Conservation (phyloP, 768 basidiomycete genomes). For the Leccinellum luteum region DNA sequence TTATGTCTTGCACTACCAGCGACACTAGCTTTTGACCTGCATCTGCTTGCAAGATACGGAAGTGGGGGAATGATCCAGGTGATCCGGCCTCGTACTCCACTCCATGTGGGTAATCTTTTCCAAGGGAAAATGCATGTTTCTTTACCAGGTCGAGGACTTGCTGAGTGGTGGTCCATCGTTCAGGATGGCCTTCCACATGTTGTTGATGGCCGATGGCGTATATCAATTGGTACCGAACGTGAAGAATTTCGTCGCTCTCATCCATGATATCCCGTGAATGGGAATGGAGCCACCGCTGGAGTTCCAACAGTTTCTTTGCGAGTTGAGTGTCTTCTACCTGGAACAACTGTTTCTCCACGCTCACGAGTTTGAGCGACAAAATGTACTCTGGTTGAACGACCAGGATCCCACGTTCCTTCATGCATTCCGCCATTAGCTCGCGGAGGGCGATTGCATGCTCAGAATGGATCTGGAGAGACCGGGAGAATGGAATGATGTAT, state of each 20-base stretch:
- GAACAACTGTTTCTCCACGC: conserved; percentile 35
- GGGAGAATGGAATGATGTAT: conserved; percentile 50
- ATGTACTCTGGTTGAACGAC: conserved; percentile 54
- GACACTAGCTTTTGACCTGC: conserved; percentile 13
- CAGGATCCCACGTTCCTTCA: conserved; percentile 39
- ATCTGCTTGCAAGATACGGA: conserved; percentile 20
- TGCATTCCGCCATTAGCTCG: conserved; percentile 39
- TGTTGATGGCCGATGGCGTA: conserved; percentile 35
- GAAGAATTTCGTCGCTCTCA: conserved; percentile 33
- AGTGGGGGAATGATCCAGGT: conserved; percentile 21
- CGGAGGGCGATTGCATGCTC: conserved; percentile 25
- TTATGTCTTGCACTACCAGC: conserved; percentile 14
- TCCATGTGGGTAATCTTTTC: neutral
- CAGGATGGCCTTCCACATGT: conserved; percentile 28
- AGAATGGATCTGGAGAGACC: conserved; percentile 29
- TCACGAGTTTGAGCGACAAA: conserved; percentile 49
- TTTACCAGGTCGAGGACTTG: conserved; percentile 29
- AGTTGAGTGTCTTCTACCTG: neutral
- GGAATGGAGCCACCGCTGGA: conserved; percentile 26
- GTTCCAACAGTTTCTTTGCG: conserved; percentile 22
- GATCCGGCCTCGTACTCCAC: conserved; percentile 18
- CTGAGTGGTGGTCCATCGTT: conserved; percentile 35
- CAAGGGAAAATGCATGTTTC: conserved; percentile 13
- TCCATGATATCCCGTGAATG: conserved; percentile 29
- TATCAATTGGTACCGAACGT: conserved; percentile 36